phyloP scores from a whole-genome alignment of 106 monocot genomes.

The Gastrodia elata region DNA sequence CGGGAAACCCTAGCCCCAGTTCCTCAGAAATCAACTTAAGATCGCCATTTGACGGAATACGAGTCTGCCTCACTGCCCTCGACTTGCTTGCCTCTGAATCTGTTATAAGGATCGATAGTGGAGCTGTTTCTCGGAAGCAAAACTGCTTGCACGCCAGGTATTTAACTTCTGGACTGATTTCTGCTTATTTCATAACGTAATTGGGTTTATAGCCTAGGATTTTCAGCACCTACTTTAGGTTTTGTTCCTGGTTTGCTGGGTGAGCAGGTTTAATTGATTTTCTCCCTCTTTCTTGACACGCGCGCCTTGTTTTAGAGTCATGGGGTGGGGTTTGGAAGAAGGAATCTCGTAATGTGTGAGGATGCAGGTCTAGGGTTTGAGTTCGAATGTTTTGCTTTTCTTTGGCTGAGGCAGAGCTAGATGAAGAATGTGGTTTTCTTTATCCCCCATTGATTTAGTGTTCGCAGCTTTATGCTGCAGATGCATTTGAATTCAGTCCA shows the following conservation, averaged over 20 bases:
- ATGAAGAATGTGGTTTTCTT: background rate
- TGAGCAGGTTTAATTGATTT: background rate
- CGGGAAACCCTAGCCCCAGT: slow-evolving; percentile 4
- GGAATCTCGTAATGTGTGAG: background rate
- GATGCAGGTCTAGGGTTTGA: slow-evolving; percentile 5
- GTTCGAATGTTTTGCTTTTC: background rate
- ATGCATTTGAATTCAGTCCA: background rate
- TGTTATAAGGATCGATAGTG: background rate
- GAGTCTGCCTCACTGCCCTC: background rate
- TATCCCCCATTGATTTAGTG: background rate
- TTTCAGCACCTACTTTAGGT: background rate
- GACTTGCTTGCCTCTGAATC: background rate
- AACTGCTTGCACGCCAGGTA: too few species aligned
- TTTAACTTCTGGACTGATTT: background rate
- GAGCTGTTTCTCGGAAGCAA: background rate
- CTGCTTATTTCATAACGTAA: background rate
- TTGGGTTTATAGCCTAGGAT: background rate
- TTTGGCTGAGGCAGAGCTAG: background rate
- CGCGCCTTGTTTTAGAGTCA: background rate
- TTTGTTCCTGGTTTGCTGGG: background rate
- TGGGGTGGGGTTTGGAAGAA: background rate
- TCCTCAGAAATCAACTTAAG: background rate
- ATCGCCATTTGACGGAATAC: slow-evolving; percentile 4
- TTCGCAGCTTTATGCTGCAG: background rate
- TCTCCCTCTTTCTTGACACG: background rate